Conservation (phyloP, 192 early-diverging fungal genomes). For the Geranomyces variabilis region DNA sequence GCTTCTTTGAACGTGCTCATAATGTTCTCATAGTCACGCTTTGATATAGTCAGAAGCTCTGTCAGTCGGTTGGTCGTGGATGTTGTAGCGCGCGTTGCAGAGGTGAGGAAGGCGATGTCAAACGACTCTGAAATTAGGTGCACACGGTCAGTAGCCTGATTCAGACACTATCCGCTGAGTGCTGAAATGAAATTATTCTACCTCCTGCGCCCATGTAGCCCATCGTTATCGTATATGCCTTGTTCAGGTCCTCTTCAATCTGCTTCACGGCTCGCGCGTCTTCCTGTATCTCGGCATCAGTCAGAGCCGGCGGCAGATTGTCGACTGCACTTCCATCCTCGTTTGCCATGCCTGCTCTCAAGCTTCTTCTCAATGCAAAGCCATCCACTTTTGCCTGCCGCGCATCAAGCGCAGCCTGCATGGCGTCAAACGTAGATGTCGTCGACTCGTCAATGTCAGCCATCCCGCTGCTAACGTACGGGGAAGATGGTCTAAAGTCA, state of each 20-base stretch:
- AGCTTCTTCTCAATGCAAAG: not conserved
- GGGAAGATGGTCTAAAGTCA: not conserved
- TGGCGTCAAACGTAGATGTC: not conserved
- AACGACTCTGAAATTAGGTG: conserved; percentile 41
- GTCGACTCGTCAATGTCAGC: not conserved
- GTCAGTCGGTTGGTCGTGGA: conserved; percentile 35
- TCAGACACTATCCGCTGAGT: not conserved
- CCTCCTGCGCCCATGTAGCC: conserved; percentile 43
- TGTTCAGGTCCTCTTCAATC: conserved; percentile 30
- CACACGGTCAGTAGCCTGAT: too few relatives aligned
- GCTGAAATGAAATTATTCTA: conserved; percentile 11
- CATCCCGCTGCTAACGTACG: too few relatives aligned
- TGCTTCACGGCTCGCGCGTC: not conserved
- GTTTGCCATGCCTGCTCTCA: not conserved
- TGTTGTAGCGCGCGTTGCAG: conserved; percentile 14
- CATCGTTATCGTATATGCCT: conserved; percentile 36
- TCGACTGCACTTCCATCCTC: not conserved
- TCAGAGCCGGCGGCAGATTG: not conserved
- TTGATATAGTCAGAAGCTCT: conserved; percentile 38
- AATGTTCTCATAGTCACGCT: conserved; percentile 30
- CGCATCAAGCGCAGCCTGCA: not conserved
- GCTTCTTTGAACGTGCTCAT: conserved; percentile 32
- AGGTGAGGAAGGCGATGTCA: conserved; percentile 38
- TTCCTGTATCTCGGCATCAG: conserved; percentile 9
- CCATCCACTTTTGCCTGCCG: not conserved